Base-by-base conservation (phyloP, 805 yeast species). In the Blastobotrys robertii region DNA sequence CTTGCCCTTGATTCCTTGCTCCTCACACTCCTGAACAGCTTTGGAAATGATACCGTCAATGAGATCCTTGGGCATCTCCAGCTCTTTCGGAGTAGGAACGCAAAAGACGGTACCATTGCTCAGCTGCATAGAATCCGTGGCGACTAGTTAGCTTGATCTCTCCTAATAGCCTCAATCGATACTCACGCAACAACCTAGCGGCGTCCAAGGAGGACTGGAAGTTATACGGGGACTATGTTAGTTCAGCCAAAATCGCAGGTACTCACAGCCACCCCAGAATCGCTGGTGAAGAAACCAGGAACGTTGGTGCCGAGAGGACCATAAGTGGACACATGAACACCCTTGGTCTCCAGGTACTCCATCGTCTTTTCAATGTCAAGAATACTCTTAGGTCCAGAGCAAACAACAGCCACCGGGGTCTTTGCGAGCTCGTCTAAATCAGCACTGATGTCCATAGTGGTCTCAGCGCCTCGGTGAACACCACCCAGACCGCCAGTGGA, bases 401-500 rank as follows among this genome's bases (percentile, higher is more conserved):
- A 86, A 8, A 86, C 88, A n/a, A 86, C 95, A 0, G 86, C 78
- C 1, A 86, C 86, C 0, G 88, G 84, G 0, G 95, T 87, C 44
- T 78, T 69, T 1, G 87, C 81, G 42, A 87, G 67, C 56, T 86
- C 96, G 39, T 85, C 88, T 48, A 86, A 70, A 60, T 86, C 96
- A 2, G 95, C 94, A 53, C 88, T 79, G 16, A 86, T 68, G 59
- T 86, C 96, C 78, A 84, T 73, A 1, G 87, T 76, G 25, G 63
- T 50, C 43, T 82, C 81, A 14, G 83, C 90, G 6, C 82, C 83
- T 44, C 84, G 71, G 54, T 86, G 94, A 8, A 85, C 95, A 14
- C 96, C 96, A 14, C 96, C 96, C 13, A 86, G 68, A 1, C 96
- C 96, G 29, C 96, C 96, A 2, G 96, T 87, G 1, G 94, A 92